Base-by-base conservation (phyloP, 2,329 filamentous ascomycete species). In the Claviceps fusiformis region DNA sequence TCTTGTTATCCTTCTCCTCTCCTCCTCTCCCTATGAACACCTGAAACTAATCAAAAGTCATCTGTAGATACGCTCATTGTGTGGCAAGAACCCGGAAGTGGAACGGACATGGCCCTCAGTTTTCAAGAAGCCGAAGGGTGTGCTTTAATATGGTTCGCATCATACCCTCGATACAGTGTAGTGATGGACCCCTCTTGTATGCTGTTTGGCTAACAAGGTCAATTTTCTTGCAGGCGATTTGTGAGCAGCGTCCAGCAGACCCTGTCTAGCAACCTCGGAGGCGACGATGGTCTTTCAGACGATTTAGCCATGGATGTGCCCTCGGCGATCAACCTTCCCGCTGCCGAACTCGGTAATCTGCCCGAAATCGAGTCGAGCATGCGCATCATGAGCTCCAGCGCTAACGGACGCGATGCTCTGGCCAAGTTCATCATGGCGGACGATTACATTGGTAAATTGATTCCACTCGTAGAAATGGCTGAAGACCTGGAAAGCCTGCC, bases 101-200 rank as follows among this genome's bases (percentile, higher is more conserved):
- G 87, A 56, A 83, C 91, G 55, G 93, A 98, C 68, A 97, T 98
- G 93, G 93, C 93, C 47, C 79, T 98, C 59, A 96, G 91, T 68
- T 98, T 98, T 66, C 93, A 98, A 70, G 93, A 98, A 73, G 86
- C 91, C 2, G 93, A 97, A 62, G 93, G 92, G 49, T 98, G 93
- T 71, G 82, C 87, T 24, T 78, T 84, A 59, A 95, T 98, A 69
- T 98, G 93, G 93, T 95, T 64, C 68, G 74, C 17, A 53, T 33
- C 29, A 3, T 8, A 31, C 15, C 31, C 24, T 19, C 15, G 15
- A 41, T 17, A 68, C 43, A 41, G 50, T 37, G 35, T 37, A 13
- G 35, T 37, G 35, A 37, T 37, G 35, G 3, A 29, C 46, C 29
- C 17, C 27, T 13, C 24, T 47, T 3, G 13, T 6, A 6, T 52